Percentiles rank a stretch among this genome's conserved stretches.
These are phyloP conservation scores for Coemansia sp. DNA, from an alignment of 192 early-diverging fungal species.

Conservation along the genomic window DNA sequence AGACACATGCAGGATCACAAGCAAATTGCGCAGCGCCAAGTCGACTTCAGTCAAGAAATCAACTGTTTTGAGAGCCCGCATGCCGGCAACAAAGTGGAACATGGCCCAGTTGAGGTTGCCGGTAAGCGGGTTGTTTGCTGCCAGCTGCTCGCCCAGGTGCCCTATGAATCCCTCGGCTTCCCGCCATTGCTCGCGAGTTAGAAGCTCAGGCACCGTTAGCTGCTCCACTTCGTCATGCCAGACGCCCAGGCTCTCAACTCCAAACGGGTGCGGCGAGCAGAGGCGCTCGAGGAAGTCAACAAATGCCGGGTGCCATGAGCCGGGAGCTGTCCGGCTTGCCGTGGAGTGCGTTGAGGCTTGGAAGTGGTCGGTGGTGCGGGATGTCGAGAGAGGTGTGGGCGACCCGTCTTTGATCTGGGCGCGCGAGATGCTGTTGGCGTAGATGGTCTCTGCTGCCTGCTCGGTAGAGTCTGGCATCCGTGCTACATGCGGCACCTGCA, in stretches of 20 bases:
- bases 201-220: conserved; percentile 11
- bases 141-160: conserved; percentile 39
- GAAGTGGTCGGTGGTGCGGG: conserved; percentile 38
- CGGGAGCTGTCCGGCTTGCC: conserved; percentile 11
- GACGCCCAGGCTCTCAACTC: conserved; percentile 35
- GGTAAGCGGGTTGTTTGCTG: conserved; percentile 35
- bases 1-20: conserved; percentile 32
- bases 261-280: conserved; percentile 40
- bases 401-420: conserved; percentile 27
- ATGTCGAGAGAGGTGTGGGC: conserved; percentile 22
- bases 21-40: conserved; percentile 32
- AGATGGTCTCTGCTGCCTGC: background rate
- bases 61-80: conserved; percentile 49
- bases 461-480: conserved; percentile 12
- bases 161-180: conserved; percentile 32
- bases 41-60: conserved; percentile 43
- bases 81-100: conserved; percentile 39
- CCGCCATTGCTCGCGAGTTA: conserved; percentile 31
- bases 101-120: conserved; percentile 50
- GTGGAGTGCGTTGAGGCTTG: conserved; percentile 4
- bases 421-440: conserved; percentile 21
- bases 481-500: conserved; percentile 34
- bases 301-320: conserved; percentile 34
- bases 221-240: conserved; percentile 49
- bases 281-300: conserved; percentile 31